Evolutionary conservation across 2,329 filamentous ascomycete species (phyloP).

Genomic region (Xylariaceae sp.): DNA sequence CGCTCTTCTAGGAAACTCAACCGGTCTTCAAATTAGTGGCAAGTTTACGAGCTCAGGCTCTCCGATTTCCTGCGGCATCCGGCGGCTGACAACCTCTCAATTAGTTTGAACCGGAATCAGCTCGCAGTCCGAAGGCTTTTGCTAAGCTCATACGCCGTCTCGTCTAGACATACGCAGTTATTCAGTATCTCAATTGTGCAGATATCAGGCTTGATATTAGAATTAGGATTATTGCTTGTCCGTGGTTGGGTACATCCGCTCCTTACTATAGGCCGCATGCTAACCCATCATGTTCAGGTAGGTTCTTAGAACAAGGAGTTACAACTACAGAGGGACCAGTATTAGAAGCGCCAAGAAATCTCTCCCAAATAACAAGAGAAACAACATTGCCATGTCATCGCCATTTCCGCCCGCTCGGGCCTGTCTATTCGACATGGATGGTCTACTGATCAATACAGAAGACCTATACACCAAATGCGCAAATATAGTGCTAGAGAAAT

Average conservation of each 20-base stretch:
- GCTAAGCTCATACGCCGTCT: not conserved
- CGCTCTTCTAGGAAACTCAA: not conserved
- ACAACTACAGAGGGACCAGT: not conserved
- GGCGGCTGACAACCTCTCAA: slow-evolving; percentile 25
- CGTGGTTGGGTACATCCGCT: not conserved
- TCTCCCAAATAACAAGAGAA: not conserved
- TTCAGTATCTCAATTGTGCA: not conserved
- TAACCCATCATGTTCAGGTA: not conserved
- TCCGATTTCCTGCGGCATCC: slow-evolving; percentile 37
- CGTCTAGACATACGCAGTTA: not conserved
- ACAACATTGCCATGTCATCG: not conserved
- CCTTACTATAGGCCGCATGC: not conserved
- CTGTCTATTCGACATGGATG: slow-evolving; percentile 84
- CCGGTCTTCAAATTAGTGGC: not conserved
- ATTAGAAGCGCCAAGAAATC: not conserved
- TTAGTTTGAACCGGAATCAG: not conserved
- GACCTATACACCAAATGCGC: slow-evolving; percentile 73
- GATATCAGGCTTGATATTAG: not conserved
- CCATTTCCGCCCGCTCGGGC: slow-evolving; percentile 64
- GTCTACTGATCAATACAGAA: slow-evolving; percentile 76
- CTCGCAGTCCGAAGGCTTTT: not conserved
- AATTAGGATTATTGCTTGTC: not conserved
- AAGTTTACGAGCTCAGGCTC: not conserved
- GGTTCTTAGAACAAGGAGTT: not conserved
- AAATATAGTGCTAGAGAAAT: slow-evolving; percentile 68